Evolutionary conservation across 2,329 filamentous ascomycete genomes (phyloP), one percentile per base, ranked within the genome.

Genomic region (Hypoxylon sp.): DNA sequence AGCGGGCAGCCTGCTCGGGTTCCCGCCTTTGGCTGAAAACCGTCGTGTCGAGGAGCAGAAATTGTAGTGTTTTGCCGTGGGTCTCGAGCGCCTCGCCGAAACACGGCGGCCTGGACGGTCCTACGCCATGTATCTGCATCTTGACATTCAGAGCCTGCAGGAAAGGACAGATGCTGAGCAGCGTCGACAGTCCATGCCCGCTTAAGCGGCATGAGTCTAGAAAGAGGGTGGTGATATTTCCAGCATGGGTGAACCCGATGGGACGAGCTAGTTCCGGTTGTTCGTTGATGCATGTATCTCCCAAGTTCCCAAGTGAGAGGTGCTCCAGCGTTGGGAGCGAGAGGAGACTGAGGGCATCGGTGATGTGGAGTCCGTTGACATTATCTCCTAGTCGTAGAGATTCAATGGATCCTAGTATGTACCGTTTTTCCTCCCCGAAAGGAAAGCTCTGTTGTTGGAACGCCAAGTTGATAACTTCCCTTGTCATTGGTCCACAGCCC

Each of bases 281-380:
- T 44, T 44, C 17, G 4, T 44, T n/a, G 17, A 22, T 22, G 7
- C 40, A 44, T 6, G 0, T 22, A 20, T 59, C 61, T 1, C 61
- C 61, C 30, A 66, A 13, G 35, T 53, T 57, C 1, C 55, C 62
- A 2, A 66, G 53, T 17, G 42, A 30, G 14, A 66, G 63, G 20
- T 61, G 40, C 37, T 53, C 50, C 14, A 66, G 51, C 13, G 20
- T 49, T 17, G 63, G 63, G 13, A 66, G 30, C 13, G 44, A 51
- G 20, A 66, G 51, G 3, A 66, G 5, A 54, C 61, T 30, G 33
- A 66, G 27, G 7, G 53, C 64, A 7, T 66, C 53, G 14, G 44
- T 27, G 7, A 66, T 31, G 14, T n/a, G 25, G 5, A 66, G 20
- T 8, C 63, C 63, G 8, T 61, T 25, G 1, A 44, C 33, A 40